phyloP scores from a whole-genome alignment of 441 rosid species.

The Syzygium malaccense region DNA sequence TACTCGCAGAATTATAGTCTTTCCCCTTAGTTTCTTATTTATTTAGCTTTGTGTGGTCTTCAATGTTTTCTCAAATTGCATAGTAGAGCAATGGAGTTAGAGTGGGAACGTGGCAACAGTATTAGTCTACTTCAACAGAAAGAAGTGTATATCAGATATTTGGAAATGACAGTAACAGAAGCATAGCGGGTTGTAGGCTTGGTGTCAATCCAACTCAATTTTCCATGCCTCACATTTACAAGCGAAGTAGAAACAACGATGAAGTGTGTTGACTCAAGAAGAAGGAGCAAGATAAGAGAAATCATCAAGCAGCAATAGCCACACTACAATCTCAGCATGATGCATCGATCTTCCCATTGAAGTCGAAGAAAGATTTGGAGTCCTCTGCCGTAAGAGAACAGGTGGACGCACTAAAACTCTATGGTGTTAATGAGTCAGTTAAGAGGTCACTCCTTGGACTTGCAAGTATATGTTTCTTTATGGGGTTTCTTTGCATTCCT shows the following conservation, averaged over 20 bases:
- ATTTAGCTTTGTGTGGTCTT: neutral
- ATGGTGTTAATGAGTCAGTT: neutral
- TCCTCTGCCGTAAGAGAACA: neutral
- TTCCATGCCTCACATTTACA: neutral
- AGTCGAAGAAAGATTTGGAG: neutral
- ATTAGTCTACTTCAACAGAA: neutral
- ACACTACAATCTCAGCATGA: neutral
- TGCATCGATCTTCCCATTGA: neutral
- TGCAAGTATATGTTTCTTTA: neutral
- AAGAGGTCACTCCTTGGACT: neutral
- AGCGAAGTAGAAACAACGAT: neutral
- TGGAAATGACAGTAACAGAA: neutral
- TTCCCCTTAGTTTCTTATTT: neutral
- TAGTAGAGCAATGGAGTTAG: neutral
- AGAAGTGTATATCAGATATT: neutral
- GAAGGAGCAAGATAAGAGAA: neutral
- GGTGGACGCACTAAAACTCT: neutral
- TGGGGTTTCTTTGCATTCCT: neutral
- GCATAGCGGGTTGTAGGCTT: neutral
- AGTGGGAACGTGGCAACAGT: too few species aligned
- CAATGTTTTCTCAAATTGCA: neutral
- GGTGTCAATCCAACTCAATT: neutral
- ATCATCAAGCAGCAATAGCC: neutral
- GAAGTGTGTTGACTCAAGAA: neutral
- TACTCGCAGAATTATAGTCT: neutral